Percentiles rank a stretch among this genome's conserved stretches.
Conservation (phyloP, 139 green algal genomes). For the Chlorella sp. region DNA sequence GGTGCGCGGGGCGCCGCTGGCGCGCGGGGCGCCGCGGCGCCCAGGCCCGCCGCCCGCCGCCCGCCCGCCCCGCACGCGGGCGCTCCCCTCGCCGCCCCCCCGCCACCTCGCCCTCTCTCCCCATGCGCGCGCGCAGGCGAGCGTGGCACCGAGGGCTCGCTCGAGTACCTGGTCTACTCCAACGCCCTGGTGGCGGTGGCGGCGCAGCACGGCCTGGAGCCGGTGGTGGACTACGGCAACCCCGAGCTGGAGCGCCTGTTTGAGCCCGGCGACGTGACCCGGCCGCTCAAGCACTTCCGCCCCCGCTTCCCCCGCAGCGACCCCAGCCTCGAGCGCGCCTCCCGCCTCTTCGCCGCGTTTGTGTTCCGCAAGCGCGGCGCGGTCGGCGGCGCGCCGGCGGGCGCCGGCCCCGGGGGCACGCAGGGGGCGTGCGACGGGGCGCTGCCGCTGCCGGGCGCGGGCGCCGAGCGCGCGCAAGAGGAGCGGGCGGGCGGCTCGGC, state of each 20-base stretch:
- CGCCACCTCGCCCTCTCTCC: background rate
- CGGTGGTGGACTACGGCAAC: conserved; percentile 55
- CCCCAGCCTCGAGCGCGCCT: conserved; percentile 31
- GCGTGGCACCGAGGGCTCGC: conserved; percentile 56
- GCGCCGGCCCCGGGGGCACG: background rate
- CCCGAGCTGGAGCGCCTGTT: conserved; percentile 44
- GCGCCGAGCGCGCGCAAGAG: background rate
- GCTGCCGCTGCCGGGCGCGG: conserved; percentile 2
- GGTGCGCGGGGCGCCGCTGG: conserved; percentile 19
- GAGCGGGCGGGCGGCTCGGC: background rate
- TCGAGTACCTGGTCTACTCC: conserved; percentile 86
- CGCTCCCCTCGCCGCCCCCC: background rate
- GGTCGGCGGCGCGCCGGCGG: background rate
- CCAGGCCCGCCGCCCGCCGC: background rate
- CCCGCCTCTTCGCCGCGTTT: conserved; percentile 43
- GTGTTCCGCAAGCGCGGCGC: conserved; percentile 55
- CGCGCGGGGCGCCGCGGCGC: background rate
- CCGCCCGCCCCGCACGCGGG: background rate
- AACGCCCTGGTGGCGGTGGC: conserved; percentile 61
- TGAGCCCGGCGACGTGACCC: conserved; percentile 48
- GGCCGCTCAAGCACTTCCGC: conserved; percentile 76
- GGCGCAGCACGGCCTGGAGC: conserved; percentile 54
- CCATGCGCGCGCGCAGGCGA: conserved; percentile 25
- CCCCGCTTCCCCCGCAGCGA: conserved; percentile 55
- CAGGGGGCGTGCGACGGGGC: background rate